Evolutionary conservation across 2,329 filamentous ascomycete genomes (phyloP).

Genomic region (Fusarium ambrosium): DNA sequence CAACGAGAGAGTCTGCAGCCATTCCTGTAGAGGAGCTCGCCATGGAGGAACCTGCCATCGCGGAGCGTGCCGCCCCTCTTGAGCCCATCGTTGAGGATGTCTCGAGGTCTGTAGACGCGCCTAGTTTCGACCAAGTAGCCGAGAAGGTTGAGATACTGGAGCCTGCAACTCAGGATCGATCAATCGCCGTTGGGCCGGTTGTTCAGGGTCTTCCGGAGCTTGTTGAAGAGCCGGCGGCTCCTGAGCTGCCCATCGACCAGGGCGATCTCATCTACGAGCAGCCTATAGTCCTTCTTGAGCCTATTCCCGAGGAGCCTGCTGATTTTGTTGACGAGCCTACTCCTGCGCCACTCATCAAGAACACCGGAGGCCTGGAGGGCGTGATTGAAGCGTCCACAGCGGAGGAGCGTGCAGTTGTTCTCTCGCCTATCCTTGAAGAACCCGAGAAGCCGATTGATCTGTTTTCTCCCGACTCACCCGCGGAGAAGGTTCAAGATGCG

Average conservation of each 20-base stretch:
- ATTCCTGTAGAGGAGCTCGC: neutral
- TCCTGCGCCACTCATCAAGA: neutral
- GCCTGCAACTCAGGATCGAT: neutral
- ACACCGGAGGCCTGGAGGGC: neutral
- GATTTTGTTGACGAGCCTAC: neutral
- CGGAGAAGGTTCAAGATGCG: neutral
- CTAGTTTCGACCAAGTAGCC: neutral
- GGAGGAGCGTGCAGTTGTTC: neutral
- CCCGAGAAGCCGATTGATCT: neutral
- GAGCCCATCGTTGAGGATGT: neutral
- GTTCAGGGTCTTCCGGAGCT: neutral
- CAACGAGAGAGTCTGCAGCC: neutral
- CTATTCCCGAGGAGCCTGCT: neutral
- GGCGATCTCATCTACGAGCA: neutral
- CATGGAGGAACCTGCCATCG: neutral
- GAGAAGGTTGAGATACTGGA: neutral
- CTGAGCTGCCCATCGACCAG: neutral
- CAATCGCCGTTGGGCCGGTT: neutral
- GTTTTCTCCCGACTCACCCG: neutral
- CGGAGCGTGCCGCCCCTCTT: neutral
- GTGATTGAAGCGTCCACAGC: neutral
- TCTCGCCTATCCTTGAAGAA: neutral
- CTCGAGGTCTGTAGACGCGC: neutral
- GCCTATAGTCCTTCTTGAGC: neutral
- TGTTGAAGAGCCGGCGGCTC: neutral